Evolutionary conservation across 2,329 filamentous ascomycete genomes (phyloP).

Genomic region (Lithohypha guttulata): DNA sequence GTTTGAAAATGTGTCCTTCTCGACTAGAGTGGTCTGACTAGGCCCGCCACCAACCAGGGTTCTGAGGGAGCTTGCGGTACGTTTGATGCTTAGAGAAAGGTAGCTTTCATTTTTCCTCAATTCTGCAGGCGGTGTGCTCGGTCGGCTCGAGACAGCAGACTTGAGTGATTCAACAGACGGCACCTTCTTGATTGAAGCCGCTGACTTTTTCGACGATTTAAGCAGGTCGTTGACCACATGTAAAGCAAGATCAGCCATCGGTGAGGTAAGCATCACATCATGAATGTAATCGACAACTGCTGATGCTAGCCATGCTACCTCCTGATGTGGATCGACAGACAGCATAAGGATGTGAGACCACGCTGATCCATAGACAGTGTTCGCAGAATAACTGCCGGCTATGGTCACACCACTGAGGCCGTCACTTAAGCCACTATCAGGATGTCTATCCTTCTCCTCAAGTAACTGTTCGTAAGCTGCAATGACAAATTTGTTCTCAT

Average conservation of each 20-base stretch:
- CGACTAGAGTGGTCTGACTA: constrained; percentile 26
- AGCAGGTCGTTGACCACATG: constrained; percentile 62
- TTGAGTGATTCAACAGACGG: constrained; percentile 18
- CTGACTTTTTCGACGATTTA: constrained; percentile 19
- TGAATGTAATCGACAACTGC: constrained; percentile 82
- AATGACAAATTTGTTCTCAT: constrained; percentile 85
- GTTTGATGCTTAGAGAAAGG: constrained; percentile 47
- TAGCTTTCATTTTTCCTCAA: constrained; percentile 49
- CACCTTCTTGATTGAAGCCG: constrained; percentile 16
- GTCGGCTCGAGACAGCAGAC: constrained; percentile 23
- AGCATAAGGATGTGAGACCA: constrained; percentile 90
- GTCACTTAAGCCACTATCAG: constrained; percentile 30
- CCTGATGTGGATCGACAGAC: constrained; percentile 87
- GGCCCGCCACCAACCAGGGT: constrained; percentile 44
- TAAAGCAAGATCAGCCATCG: constrained; percentile 60
- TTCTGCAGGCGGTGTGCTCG: constrained; percentile 39
- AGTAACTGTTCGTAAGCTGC: constrained; percentile 81
- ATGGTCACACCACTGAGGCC: constrained; percentile 19
- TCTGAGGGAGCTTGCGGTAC: constrained; percentile 56
- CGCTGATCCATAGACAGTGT: constrained; percentile 83
- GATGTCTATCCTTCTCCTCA: constrained; percentile 65
- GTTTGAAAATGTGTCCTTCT: constrained; percentile 24
- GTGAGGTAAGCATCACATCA: constrained; percentile 63
- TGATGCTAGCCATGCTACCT: constrained; percentile 75
- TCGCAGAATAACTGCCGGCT: constrained; percentile 57